These are phyloP conservation scores for Paramarasmius palmivorus DNA, from an alignment of 1,284 basidiomycete species.

Conservation along the genomic window DNA sequence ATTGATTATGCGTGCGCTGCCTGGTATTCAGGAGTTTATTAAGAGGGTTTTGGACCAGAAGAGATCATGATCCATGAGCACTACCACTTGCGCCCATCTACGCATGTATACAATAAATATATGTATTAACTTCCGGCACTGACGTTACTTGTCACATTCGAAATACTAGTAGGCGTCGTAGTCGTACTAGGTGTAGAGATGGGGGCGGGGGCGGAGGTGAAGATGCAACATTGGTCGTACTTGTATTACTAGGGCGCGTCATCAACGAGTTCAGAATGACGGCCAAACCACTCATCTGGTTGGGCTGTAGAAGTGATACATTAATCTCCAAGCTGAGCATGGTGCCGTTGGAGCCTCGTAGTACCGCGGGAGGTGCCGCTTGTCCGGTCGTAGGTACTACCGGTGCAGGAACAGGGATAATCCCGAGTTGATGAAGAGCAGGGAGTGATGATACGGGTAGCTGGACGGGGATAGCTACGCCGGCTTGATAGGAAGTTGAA, in stretches of 20 bases:
- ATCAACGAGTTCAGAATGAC: constrained; percentile 69
- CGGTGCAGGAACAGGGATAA: constrained; percentile 66
- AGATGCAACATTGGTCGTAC: background rate
- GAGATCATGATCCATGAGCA: background rate
- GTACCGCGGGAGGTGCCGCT: constrained; percentile 65
- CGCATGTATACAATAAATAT: background rate
- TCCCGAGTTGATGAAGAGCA: constrained; percentile 68
- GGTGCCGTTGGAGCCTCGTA: constrained; percentile 68
- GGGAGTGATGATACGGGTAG: constrained; percentile 69
- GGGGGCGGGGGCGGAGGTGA: background rate
- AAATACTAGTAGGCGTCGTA: background rate
- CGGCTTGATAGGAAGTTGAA: constrained; percentile 37
- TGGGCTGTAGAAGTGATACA: constrained; percentile 62
- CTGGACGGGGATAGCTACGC: constrained; percentile 67
- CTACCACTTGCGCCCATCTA: background rate
- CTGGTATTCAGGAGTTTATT: constrained; percentile 58
- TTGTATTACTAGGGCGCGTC: constrained; percentile 26
- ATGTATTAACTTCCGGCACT: too few relatives aligned
- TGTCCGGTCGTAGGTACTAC: constrained; percentile 56
- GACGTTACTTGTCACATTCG: background rate
- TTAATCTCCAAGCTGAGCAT: constrained; percentile 77
- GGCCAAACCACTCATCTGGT: constrained; percentile 73
- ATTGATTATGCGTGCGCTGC: constrained; percentile 60
- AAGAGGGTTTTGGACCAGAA: constrained; percentile 25
- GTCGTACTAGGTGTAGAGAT: background rate